A percentile compares a stretch with the other conserved stretches of the same genome.
Conservation (phyloP, 192 early-diverging fungal genomes). For the Backusella australiensis region DNA sequence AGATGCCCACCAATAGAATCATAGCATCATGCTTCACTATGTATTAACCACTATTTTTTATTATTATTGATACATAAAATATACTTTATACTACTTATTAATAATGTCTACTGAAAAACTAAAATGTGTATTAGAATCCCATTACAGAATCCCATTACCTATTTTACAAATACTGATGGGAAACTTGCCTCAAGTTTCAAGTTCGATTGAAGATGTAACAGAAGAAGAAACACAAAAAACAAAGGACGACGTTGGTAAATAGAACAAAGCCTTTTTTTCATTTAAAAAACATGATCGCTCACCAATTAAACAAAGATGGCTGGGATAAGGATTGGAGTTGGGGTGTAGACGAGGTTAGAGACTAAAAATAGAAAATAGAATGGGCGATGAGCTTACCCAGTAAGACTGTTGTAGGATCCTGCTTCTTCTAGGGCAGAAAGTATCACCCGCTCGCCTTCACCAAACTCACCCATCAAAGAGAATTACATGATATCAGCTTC, state of each 20-base stretch:
- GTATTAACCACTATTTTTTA: too few species aligned
- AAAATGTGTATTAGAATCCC: slow-evolving; percentile 32
- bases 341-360: slow-evolving; percentile 27
- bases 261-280: neutral
- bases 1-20: neutral
- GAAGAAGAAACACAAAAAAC: slow-evolving; percentile 12
- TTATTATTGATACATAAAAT: neutral
- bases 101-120: slow-evolving; percentile 2
- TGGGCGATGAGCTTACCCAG: neutral
- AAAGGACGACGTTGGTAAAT: slow-evolving; percentile 18
- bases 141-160: slow-evolving; percentile 34
- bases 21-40: neutral
- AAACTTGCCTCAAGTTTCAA: slow-evolving; percentile 29
- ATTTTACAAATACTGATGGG: slow-evolving; percentile 35
- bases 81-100: neutral
- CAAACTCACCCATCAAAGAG: slow-evolving; percentile 25
- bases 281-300: neutral
- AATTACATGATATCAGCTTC: slow-evolving; percentile 34
- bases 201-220: slow-evolving; percentile 22
- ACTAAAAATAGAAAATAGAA: neutral
- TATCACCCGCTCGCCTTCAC: slow-evolving; percentile 10
- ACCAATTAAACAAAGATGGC: slow-evolving; percentile 13
- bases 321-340: slow-evolving; percentile 38
- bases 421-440: neutral
- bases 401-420: neutral